phyloP scores from a whole-genome alignment of 2,329 filamentous ascomycete genomes.

The Sporothrix brunneoviolacea region DNA sequence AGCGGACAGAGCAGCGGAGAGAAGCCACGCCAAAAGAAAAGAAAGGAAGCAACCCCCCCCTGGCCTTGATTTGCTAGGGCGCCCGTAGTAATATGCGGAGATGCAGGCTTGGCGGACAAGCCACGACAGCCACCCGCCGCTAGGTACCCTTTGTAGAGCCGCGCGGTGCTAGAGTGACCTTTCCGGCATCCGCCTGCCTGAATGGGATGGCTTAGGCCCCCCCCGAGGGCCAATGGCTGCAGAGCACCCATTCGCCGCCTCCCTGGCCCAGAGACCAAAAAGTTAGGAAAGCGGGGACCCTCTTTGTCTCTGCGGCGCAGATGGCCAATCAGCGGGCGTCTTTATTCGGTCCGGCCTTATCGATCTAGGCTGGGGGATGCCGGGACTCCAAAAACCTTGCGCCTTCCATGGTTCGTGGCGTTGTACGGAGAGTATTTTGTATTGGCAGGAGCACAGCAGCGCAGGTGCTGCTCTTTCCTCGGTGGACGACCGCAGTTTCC shows the following conservation, averaged over 20 bases:
- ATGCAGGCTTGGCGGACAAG: constrained; percentile 8
- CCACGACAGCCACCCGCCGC: background rate
- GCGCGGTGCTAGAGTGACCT: background rate
- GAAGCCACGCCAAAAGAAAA: background rate
- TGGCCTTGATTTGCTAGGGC: no score
- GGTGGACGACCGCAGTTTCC: no score
- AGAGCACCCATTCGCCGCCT: no score
- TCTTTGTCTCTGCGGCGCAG: background rate
- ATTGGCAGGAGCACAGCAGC: no score
- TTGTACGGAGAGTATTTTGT: background rate
- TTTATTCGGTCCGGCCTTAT: constrained; percentile 18
- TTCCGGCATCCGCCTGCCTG: constrained; percentile 9
- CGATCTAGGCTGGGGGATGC: constrained; percentile 8
- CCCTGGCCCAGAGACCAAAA: background rate
- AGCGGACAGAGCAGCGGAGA: no score
- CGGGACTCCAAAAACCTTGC: background rate
- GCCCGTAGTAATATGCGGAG: background rate
- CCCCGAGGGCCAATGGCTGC: no score
- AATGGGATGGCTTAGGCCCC: background rate
- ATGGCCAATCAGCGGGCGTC: constrained; percentile 11
- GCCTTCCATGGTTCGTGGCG: background rate
- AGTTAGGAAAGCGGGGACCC: background rate
- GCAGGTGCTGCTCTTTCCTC: no score
- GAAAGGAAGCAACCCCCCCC: background rate
- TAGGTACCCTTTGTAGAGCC: constrained; percentile 5